Evolutionary conservation across 1,284 basidiomycete species (phyloP).

Genomic region (Leccinum holopus): DNA sequence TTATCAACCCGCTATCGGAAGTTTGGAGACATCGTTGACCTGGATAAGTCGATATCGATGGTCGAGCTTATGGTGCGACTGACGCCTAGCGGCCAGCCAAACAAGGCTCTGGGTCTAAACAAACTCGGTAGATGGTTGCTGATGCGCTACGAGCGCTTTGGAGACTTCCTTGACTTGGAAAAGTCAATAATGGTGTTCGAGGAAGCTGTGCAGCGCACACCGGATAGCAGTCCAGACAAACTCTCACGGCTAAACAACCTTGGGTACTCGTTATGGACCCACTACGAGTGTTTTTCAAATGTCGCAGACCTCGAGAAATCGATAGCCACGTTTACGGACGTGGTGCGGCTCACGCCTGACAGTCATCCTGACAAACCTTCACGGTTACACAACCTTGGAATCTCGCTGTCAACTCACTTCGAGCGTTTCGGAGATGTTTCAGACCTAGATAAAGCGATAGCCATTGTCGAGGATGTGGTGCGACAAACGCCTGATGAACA

Average conservation of each 20-base stretch:
- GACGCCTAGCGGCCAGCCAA: not conserved
- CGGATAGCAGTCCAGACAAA: not conserved
- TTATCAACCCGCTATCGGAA: not conserved
- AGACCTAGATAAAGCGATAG: not conserved
- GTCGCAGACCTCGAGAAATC: not conserved
- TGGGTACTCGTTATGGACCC: not conserved
- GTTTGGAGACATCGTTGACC: not conserved
- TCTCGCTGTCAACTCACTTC: not conserved
- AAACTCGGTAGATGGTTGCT: not conserved
- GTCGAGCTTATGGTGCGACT: not conserved
- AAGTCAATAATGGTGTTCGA: not conserved
- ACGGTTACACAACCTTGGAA: not conserved
- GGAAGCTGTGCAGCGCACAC: not conserved
- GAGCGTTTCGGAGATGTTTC: not conserved
- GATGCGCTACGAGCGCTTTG: not conserved
- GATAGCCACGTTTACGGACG: not conserved
- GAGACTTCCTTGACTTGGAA: not conserved
- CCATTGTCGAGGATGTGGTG: not conserved
- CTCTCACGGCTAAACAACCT: not conserved
- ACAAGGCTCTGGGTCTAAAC: not conserved
- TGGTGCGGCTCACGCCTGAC: not conserved
- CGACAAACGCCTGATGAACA: not conserved
- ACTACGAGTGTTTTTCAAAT: not conserved
- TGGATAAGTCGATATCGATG: not conserved
- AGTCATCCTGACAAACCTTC: not conserved